A percentile compares a stretch with the other conserved stretches of the same genome.
Evolutionary conservation across 441 rosid genomes (phyloP).

Genomic region (Metrosideros polymorpha): DNA sequence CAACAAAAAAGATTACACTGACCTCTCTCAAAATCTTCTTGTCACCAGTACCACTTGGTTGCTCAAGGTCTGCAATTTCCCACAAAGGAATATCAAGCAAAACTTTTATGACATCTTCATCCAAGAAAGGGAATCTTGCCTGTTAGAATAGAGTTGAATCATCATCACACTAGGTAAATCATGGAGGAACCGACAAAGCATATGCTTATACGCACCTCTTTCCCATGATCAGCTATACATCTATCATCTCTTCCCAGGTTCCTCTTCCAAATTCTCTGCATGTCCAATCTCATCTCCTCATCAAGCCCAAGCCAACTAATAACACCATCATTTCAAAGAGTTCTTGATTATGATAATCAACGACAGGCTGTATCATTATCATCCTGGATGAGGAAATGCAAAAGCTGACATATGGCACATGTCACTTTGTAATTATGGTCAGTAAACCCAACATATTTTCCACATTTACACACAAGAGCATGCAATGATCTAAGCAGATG

Average conservation of each 20-base stretch:
- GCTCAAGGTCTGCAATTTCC: conserved; percentile 73
- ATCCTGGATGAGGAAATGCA: neutral
- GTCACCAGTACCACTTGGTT: conserved; percentile 88
- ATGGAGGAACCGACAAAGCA: neutral
- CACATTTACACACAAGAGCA: neutral
- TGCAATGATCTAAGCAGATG: neutral
- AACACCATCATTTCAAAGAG: neutral
- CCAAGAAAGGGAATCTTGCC: conserved; percentile 93
- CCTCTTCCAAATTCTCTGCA: conserved; percentile 97
- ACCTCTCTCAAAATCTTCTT: conserved; percentile 92
- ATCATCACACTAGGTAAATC: neutral
- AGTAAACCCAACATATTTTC: neutral
- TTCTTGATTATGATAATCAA: neutral
- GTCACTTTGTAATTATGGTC: neutral
- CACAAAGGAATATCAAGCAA: conserved; percentile 77
- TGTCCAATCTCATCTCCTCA: conserved; percentile 92
- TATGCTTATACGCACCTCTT: conserved; percentile 47
- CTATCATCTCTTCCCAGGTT: conserved; percentile 95
- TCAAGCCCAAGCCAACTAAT: conserved; percentile 69
- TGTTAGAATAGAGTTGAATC: conserved; percentile 11
- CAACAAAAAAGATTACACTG: neutral
- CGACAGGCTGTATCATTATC: neutral
- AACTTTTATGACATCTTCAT: conserved; percentile 79
- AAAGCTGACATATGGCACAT: neutral
- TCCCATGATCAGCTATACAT: conserved; percentile 78